Evolutionary conservation across 257 asterid genomes (phyloP).

Genomic region (Ocimum tenuiflorum): DNA sequence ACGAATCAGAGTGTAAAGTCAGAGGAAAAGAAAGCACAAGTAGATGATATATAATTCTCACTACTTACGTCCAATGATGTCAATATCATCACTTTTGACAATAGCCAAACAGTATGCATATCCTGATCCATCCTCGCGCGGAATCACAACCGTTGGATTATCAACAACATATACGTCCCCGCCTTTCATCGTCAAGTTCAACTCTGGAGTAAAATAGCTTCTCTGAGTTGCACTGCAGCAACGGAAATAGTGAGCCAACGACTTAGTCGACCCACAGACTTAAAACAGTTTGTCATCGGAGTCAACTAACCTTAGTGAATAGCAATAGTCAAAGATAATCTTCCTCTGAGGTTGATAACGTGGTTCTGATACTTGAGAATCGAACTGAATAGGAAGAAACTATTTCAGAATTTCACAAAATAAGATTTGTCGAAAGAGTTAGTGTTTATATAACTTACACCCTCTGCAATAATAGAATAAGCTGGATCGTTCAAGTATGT

Average conservation of each 20-base stretch:
- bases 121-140: conserved; percentile 33
- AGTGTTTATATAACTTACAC: conserved; percentile 39
- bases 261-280: neutral
- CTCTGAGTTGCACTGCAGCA: conserved; percentile 53
- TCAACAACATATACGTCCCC: conserved; percentile 44
- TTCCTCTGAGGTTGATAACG: conserved; percentile 40
- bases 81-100: conserved; percentile 61
- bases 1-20: neutral
- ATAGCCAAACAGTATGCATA: conserved; percentile 66
- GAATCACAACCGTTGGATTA: conserved; percentile 43
- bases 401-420: neutral
- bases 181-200: conserved; percentile 82
- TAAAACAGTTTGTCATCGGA: neutral
- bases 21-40: too few species aligned
- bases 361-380: conserved; percentile 47
- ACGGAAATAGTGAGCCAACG: conserved; percentile 16
- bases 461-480: conserved; percentile 45
- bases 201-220: conserved; percentile 33
- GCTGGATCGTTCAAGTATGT: conserved; percentile 82
- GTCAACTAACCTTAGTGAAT: conserved; percentile 46
- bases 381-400: conserved; percentile 45
- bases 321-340: conserved; percentile 74
- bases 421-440: neutral
- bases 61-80: conserved; percentile 96
- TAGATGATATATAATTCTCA: neutral